Base-by-base conservation (phyloP, 129 eudicot species). In the Lactuca saligna region DNA sequence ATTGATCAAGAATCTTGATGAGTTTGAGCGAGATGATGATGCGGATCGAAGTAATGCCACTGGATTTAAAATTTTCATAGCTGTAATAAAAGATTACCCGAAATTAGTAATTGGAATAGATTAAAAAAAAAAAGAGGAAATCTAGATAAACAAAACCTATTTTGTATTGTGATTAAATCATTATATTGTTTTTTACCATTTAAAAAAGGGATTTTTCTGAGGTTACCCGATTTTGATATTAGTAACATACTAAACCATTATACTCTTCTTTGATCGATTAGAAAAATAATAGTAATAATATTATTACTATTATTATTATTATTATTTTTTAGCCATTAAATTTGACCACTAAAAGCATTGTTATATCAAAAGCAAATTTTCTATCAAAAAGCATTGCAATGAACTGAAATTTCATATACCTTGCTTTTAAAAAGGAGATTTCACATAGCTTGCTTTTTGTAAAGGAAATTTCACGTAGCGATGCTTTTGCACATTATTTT, bases 41-140 rank as follows among this genome's bases (percentile, higher is more conserved):
- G 83, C 98, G 57, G 99, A 93, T 58, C 99, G 88, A 53, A 93
- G 69, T 70, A 93, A 72, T 48, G 99, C 95, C 41, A 89, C 88
- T 0, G 99, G 99, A 74, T 93, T 93, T 82, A 93, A 81, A 61
- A 93, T 85, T 76, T 89, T 89, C 88, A 85, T 77, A 53, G 89
- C 97, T 91, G 89, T 73, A 65, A 48, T 3, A 1, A 46, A 50
- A 20, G 9, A 54, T 5, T 7, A 29, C 49, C 5, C 6, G 15
- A 66, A 68, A 59, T 63, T 14, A 63, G 7, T 41, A 8, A n/a
- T 0, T 4, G 12, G 51, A 46, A 46, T 46, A 11, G 15, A 46
- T 46, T 46, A 25, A 25, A 25, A 25, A 11, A 10, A 3, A 46
- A 10, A 46, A n/a, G 51, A 46, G 11, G 3, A 46, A 46, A 46